Evolutionary conservation across 2,329 filamentous ascomycete genomes (phyloP), one percentile per base, ranked within the genome.

Genomic region (Aspergillus chevalieri): DNA sequence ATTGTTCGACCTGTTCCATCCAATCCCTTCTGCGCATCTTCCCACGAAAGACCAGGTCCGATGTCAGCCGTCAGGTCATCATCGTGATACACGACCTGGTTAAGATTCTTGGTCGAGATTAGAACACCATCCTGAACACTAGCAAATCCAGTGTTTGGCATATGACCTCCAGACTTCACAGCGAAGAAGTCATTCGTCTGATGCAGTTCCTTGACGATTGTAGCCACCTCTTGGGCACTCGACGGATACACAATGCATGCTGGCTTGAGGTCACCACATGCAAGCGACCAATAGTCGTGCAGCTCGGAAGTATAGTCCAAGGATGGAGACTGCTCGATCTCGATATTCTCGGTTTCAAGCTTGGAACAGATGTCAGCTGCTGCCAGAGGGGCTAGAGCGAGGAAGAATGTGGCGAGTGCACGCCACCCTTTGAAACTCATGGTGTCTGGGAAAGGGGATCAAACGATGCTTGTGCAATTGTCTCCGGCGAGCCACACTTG

Each of bases 171-270:
- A 8, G 74, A 72, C 60, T 78, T 74, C 64, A 82, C 71, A 19
- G 79, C 81, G 43, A 84, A 79, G 5, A 78, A 64, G 48, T 76
- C 76, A 34, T 72, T 67, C 39, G 72, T 72, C 30, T 72, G 63
- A 6, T 69, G 71, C 10, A 83, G 69, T 26, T 77, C 68, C 22
- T 69, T 71, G 43, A 84, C 70, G n/a, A 80, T 72, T 8, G 71
- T 68, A 0, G 78, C 71, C 34, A 83, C 78, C 57, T 83, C 77
- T 14, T 73, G 64, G 0, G 73, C 67, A 30, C 70, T 78, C 10
- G 67, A 67, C 2, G 78, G 78, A 39, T 71, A 69, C 43, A 78
- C 65, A 47, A 76, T 75, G 52, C 76, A 79, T 46, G 65, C 67
- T 5, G 76, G 76, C 39, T 58, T 60, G 22, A 77, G 65, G 39